These are phyloP conservation scores for Colletotrichum sp. DNA, from an alignment of 2,329 filamentous ascomycete species.

Conservation along the genomic window DNA sequence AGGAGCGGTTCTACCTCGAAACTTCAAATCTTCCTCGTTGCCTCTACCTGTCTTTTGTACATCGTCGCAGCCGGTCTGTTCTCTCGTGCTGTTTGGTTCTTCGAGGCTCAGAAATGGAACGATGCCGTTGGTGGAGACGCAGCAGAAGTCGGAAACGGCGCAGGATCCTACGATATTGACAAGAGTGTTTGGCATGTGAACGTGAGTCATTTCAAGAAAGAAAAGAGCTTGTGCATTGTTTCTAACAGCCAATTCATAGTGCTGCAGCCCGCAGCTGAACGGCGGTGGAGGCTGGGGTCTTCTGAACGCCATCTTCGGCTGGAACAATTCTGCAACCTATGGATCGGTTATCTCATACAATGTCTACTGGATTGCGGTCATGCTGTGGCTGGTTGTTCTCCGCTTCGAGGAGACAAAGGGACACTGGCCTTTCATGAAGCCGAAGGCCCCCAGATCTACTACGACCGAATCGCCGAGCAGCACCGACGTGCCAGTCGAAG, in stretches of 20 bases:
- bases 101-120: constrained; percentile 75
- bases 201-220: constrained; percentile 50
- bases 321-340: constrained; percentile 88
- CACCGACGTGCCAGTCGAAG: background rate
- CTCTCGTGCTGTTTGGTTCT: constrained; percentile 76
- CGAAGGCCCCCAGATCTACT: constrained; percentile 26
- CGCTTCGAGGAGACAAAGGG: constrained; percentile 69
- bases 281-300: constrained; percentile 84
- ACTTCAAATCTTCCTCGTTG: constrained; percentile 77
- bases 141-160: constrained; percentile 57
- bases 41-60: constrained; percentile 83
- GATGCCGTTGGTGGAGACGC: constrained; percentile 65
- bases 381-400: constrained; percentile 68
- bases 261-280: constrained; percentile 76
- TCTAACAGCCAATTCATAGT: constrained; percentile 49
- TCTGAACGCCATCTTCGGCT: constrained; percentile 85
- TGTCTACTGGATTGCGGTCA: constrained; percentile 83
- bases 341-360: constrained; percentile 89
- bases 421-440: constrained; percentile 49
- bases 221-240: background rate
- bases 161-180: constrained; percentile 81
- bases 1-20: constrained; percentile 49
- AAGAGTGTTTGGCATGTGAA: constrained; percentile 85
- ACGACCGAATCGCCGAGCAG: background rate
- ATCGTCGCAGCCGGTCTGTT: constrained; percentile 84